These are phyloP conservation scores for Rosa chinensis DNA, from an alignment of 306 rosid genomes.

Conservation along the genomic window DNA sequence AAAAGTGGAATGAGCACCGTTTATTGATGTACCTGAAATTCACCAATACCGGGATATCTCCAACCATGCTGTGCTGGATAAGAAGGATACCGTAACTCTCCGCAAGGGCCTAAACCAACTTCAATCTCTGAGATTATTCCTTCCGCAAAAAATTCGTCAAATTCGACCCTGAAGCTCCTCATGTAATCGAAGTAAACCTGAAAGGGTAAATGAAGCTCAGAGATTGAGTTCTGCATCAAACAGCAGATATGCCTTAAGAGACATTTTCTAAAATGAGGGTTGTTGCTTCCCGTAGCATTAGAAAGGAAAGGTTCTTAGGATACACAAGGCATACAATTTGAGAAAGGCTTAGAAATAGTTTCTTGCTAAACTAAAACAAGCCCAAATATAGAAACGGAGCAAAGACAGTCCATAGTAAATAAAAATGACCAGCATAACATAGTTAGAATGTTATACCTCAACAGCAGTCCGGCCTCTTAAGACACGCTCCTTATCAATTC, in stretches of 20 bases:
- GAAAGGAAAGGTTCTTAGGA: neutral
- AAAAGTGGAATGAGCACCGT: neutral
- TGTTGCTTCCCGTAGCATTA: neutral
- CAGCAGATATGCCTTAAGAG: neutral
- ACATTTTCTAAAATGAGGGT: neutral
- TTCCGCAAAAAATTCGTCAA: conserved; percentile 64
- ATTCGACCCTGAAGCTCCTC: conserved; percentile 82
- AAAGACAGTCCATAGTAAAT: neutral
- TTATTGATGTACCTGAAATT: conserved; percentile 63
- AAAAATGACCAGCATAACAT: neutral
- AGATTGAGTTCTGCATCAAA: conserved; percentile 1
- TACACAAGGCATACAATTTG: neutral
- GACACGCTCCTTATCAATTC: conserved; percentile 78
- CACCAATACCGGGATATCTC: conserved; percentile 92
- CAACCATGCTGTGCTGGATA: conserved; percentile 80
- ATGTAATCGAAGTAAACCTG: conserved; percentile 72
- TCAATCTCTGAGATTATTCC: conserved; percentile 69
- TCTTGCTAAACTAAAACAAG: neutral
- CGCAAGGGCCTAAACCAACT: conserved; percentile 87
- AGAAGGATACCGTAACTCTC: conserved; percentile 84
- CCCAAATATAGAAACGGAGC: neutral
- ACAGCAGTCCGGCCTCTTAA: conserved; percentile 77
- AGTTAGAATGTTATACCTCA: conserved; percentile 53
- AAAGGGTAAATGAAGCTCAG: neutral
- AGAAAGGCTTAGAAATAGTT: neutral